Base-by-base conservation (phyloP, 1,284 basidiomycete genomes). In the Phylloporus gajari region DNA sequence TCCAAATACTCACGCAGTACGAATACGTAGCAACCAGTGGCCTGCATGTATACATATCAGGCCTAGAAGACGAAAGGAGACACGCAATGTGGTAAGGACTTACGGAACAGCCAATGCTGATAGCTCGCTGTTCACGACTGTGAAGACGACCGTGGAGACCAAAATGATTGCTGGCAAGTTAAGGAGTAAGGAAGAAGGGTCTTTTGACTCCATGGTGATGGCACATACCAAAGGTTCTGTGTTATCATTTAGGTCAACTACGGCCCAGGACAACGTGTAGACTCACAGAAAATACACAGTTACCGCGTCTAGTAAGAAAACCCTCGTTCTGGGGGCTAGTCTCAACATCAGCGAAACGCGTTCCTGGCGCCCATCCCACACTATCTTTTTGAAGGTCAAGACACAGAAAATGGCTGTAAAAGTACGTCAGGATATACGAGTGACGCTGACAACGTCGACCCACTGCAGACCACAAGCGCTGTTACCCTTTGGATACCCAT, bases 201-300 rank as follows among this genome's bases (percentile, higher is more conserved):
- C n/a, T 13, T 51, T 67, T 63, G n/a, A n/a, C n/a, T 25, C n/a
- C 60, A 58, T 30, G 51, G 19, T 21, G 40, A 32, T n/a, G 1
- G 30, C 1, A 17, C 63, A 60, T 67, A 79, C 76, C 65, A 5
- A 77, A 79, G 1, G 68, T 77, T 40, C 75, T 79, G 38, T 60
- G 62, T 68, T n/a, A 17, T 1, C 40, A 58, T 59, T 62, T 46
- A 19, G 30, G 46, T 51, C 44, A 58, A 30, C 42, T 3, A 27
- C 25, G 40, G 25, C 46, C 11, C 13, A 17, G 40, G 46, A 27
- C 40, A 40, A 67, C 61, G 30, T 35, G 32, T 44, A 3, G 17
- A 32, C 78, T 66, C 53, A 77, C 77, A 78, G n/a, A 35, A 77
- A 65, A 65, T 80, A 76, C 35, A 77, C 78, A 2, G 65, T 53